Evolutionary conservation across 1,139 yeast species (phyloP), one percentile per base, ranked within the genome.

Genomic region (Wickerhamomyces sp.): DNA sequence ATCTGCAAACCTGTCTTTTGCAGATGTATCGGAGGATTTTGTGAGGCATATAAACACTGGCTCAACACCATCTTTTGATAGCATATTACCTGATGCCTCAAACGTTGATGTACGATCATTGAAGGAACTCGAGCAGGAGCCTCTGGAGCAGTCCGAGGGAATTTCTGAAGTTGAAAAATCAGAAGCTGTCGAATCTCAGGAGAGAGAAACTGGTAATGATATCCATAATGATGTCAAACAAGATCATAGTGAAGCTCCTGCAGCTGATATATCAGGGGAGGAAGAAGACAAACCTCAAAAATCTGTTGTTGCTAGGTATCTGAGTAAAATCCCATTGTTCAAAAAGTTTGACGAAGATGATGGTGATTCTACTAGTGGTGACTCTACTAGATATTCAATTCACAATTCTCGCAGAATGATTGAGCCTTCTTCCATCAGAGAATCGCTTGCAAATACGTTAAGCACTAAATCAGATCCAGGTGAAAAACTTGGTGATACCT

Each of bases 11-110:
- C 6, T 46, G n/a, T 42, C 54, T 2, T 42, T 47, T 36, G 44
- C 43, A 10, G 44, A 46, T 16, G 36, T 40, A 9, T 47, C 53
- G 0, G 38, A 39, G 17, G 40, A 41, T 5, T 47, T 49, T 34
- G 28, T 47, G 35, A 38, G 13, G 28, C 46, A 2, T 10, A 39
- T 3, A 15, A 33, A 4, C 38, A n/a, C n/a, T n/a, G n/a, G n/a
- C n/a, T n/a, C n/a, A n/a, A n/a, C n/a, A n/a, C n/a, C n/a, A n/a
- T n/a, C n/a, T n/a, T n/a, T n/a, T n/a, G n/a, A n/a, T n/a, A n/a
- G n/a, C n/a, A n/a, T n/a, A n/a, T n/a, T n/a, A n/a, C n/a, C n/a
- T n/a, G n/a, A n/a, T n/a, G n/a, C n/a, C n/a, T n/a, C n/a, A n/a
- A n/a, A n/a, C n/a, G n/a, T n/a, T n/a, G n/a, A n/a, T n/a, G n/a